Percentiles rank a stretch among this genome's conserved stretches.
phyloP scores from a whole-genome alignment of 257 asterid genomes.

The Anisodus acutangulus region DNA sequence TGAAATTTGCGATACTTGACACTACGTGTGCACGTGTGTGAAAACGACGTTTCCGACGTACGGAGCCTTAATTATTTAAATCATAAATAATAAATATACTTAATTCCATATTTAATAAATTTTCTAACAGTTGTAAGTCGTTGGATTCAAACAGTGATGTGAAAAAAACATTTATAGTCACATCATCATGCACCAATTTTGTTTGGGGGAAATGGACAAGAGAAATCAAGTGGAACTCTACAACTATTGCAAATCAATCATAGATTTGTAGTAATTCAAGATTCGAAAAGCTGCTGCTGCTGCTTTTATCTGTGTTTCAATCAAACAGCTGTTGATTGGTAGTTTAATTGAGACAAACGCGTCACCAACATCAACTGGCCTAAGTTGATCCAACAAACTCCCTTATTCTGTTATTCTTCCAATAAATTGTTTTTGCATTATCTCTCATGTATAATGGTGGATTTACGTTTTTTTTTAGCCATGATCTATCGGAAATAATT shows the following conservation, averaged over 20 bases:
- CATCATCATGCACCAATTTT: background rate
- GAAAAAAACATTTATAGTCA: too few relatives aligned
- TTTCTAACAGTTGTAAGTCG: too few relatives aligned
- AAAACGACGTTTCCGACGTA: too few relatives aligned
- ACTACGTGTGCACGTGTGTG: too few relatives aligned
- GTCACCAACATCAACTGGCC: conserved; percentile 34
- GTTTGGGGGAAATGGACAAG: background rate
- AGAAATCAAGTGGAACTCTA: background rate
- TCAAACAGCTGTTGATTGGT: conserved; percentile 59
- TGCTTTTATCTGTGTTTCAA: conserved; percentile 26
- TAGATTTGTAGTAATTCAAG: conserved; percentile 24
- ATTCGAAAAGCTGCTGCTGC: conserved; percentile 25
- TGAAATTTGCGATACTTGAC: too few relatives aligned
- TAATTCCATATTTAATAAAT: too few relatives aligned
- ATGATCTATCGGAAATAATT: too few relatives aligned
- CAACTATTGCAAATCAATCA: background rate
- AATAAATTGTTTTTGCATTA: background rate
- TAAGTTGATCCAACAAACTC: conserved; percentile 13
- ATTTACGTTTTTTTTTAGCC: too few relatives aligned
- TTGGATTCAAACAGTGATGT: background rate
- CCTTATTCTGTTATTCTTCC: background rate
- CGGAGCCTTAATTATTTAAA: too few relatives aligned
- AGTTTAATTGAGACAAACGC: conserved; percentile 30
- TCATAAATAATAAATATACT: too few relatives aligned
- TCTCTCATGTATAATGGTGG: background rate